Evolutionary conservation across 2,329 filamentous ascomycete genomes (phyloP), one percentile per base, ranked within the genome.

Genomic region (Trichoderma sp.): DNA sequence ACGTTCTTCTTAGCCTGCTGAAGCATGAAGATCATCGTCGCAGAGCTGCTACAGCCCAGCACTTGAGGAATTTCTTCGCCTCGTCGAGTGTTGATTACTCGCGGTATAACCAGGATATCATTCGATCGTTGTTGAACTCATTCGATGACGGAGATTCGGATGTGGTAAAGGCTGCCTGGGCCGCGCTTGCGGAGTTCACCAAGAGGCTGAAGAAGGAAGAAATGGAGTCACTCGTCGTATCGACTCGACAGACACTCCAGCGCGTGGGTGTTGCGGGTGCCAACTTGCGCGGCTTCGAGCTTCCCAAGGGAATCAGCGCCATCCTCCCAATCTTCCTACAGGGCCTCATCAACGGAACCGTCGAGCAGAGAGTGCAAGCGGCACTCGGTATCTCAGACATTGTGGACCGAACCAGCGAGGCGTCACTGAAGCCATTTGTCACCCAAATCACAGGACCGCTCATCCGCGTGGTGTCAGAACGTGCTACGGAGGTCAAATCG

Each of bases 391-490:
- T 99, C 71, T 96, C 93, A 2, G 96, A 99, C 75, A 91, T 99
- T 70, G 90, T 98, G 69, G 95, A 98, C 79, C 88, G 95, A 65
- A 96, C 95, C 28, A 94, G 89, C 76, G 87, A 92, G 70, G 89
- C 93, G 66, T 89, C 93, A 21, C 82, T 99, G 68, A 96, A 95
- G 78, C 92, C 93, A 7, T 98, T 96, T 73, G 95, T 99, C 67
- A 97, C 94, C 34, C 93, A 97, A 74, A 97, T 99, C 71, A 98
- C 96, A 5, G 95, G 95, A 74, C 95, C 96, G 24, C 86, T 99
- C 62, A 99, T 99, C 77, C 91, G 95, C 85, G 94, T 98, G 24
- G 93, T 99, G 19, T 97, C 95, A 5, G 95, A 99, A 77, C 88
- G 94, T 68, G 97, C 95, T 3, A 93, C 93, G 2, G 96, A 99